Percentiles rank a stretch among this genome's conserved stretches.
These are phyloP conservation scores for Acacia acuminata DNA, from an alignment of 306 rosid species.

Conservation along the genomic window DNA sequence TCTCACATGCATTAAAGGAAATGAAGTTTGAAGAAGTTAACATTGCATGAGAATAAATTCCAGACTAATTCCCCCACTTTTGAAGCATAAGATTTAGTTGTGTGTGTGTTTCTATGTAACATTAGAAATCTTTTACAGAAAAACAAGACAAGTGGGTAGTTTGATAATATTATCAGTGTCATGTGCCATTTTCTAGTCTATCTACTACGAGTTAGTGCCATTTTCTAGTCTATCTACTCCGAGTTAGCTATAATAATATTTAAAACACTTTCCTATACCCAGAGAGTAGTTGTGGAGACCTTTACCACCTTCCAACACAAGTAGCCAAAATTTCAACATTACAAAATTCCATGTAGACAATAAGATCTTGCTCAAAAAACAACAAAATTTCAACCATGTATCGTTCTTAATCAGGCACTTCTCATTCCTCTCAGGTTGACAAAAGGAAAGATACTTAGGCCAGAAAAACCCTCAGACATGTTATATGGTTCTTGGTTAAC, in stretches of 20 bases:
- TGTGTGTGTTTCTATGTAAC: not conserved
- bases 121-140: not conserved
- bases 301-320: not conserved
- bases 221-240: not conserved
- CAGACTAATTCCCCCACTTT: not conserved
- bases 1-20: not conserved
- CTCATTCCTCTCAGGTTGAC: not conserved
- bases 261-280: too few relatives aligned
- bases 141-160: not conserved
- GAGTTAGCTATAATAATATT: not conserved
- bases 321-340: not conserved
- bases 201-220: not conserved
- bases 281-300: not conserved
- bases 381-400: not conserved
- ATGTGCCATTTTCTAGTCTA: not conserved
- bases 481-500: not conserved
- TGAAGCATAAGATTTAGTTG: not conserved
- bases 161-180: too few relatives aligned
- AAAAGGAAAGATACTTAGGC: not conserved
- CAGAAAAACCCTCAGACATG: not conserved
- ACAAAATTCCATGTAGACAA: not conserved
- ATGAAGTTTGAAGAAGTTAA: not conserved
- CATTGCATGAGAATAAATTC: not conserved
- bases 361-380: not conserved
- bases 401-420: not conserved